Conservation (phyloP, 768 basidiomycete genomes). For the Rickenella mellea region DNA sequence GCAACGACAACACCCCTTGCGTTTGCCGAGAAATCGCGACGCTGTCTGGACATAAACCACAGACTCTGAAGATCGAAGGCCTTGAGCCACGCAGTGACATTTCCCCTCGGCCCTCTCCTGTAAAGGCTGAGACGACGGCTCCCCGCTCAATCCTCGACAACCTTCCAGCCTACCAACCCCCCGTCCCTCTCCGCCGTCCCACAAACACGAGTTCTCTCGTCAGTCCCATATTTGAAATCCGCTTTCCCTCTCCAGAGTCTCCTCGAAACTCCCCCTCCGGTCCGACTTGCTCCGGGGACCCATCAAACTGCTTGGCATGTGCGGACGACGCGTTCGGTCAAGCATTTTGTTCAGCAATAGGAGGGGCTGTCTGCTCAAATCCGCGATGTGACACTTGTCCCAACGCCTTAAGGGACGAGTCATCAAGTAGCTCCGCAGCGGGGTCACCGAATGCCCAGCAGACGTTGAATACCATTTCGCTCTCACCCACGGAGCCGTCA, state of each 20-base stretch:
- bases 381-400: constrained; percentile 51
- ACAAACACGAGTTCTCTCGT: constrained; percentile 11
- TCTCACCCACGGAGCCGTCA: constrained; percentile 7
- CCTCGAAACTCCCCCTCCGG: constrained; percentile 2
- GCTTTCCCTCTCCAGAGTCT: not conserved
- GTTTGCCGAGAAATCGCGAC: constrained; percentile 64
- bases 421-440: constrained; percentile 7
- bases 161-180: constrained; percentile 70
- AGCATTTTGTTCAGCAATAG: constrained; percentile 77
- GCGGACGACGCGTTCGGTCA: constrained; percentile 80
- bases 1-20: constrained; percentile 59
- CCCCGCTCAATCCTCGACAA: constrained; percentile 60
- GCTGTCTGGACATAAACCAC: constrained; percentile 31
- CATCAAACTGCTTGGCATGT: constrained; percentile 77
- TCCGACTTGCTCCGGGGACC: constrained; percentile 68
- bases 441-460: not conserved
- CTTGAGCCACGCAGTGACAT: constrained; percentile 3
- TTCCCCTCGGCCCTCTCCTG: constrained; percentile 5
- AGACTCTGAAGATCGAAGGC: constrained; percentile 21
- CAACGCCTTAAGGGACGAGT: constrained; percentile 13
- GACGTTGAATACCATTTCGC: constrained; percentile 1
- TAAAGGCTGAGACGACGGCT: constrained; percentile 3
- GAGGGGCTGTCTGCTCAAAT: constrained; percentile 44
- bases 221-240: not conserved
- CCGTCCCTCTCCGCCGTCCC: constrained; percentile 70